Evolutionary conservation across 371 early-diverging fungal species (phyloP).

Genomic region (Enterocytospora artemiae): DNA sequence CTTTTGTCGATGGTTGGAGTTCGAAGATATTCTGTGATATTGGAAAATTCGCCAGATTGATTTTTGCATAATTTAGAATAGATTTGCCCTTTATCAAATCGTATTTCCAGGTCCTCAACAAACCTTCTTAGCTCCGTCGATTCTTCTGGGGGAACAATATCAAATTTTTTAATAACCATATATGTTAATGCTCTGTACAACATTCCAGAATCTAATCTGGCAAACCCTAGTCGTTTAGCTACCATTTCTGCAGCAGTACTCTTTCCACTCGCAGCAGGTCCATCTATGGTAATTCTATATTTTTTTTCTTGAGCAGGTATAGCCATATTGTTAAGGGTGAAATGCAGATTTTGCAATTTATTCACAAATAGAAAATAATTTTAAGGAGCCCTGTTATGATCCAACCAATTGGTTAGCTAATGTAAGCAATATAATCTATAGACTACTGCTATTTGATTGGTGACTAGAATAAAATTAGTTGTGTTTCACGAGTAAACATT

Average conservation of each 20-base stretch:
- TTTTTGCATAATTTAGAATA: too few relatives aligned
- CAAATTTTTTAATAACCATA: conserved; percentile 27
- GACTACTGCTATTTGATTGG: too few relatives aligned
- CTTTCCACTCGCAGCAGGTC: conserved; percentile 79
- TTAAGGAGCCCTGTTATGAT: too few relatives aligned
- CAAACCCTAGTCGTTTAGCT: conserved; percentile 65
- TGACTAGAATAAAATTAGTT: too few relatives aligned
- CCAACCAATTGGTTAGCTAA: too few relatives aligned
- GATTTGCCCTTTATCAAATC: conserved; percentile 60
- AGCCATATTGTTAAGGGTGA: too few relatives aligned
- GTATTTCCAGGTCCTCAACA: conserved; percentile 16
- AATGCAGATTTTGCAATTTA: too few relatives aligned
- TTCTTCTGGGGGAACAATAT: conserved; percentile 1
- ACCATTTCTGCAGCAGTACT: conserved; percentile 68
- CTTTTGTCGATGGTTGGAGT: conserved; percentile 61
- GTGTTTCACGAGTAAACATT: too few relatives aligned
- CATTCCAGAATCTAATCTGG: conserved; percentile 68
- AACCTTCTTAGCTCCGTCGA: conserved; percentile 9
- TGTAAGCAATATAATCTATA: too few relatives aligned
- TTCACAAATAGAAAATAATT: too few relatives aligned
- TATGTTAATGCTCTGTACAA: conserved; percentile 58
- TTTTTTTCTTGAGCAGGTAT: conserved; percentile 10
- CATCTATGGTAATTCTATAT: conserved; percentile 73
- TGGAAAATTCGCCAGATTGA: too few relatives aligned
- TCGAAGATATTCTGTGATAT: conserved; percentile 65